Evolutionary conservation across 2,329 filamentous ascomycete genomes (phyloP).

Genomic region (Trichophyton rubrum): DNA sequence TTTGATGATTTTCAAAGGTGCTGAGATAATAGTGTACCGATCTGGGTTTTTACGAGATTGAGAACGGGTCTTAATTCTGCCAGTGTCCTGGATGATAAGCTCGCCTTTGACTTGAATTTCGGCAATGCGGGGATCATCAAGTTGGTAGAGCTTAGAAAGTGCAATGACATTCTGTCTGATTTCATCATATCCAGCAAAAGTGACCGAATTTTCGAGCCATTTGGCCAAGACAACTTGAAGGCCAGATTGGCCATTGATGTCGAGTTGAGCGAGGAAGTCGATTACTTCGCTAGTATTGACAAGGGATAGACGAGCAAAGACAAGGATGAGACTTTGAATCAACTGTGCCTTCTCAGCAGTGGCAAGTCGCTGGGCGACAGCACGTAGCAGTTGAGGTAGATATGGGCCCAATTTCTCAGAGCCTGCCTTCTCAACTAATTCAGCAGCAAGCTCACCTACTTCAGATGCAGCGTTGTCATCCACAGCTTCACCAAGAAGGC

Average conservation of each 20-base stretch:
- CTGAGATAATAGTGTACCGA: slow-evolving; percentile 74
- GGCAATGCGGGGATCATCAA: slow-evolving; percentile 67
- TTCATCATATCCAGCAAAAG: slow-evolving; percentile 95
- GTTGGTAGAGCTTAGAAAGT: slow-evolving; percentile 75
- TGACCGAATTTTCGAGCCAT: slow-evolving; percentile 94
- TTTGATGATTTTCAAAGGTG: slow-evolving; percentile 90
- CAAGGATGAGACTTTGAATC: slow-evolving; percentile 89
- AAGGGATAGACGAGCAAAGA: slow-evolving; percentile 82
- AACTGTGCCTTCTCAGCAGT: slow-evolving; percentile 76
- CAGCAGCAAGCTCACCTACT: slow-evolving; percentile 84
- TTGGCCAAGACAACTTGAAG: slow-evolving; percentile 80
- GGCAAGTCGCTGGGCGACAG: slow-evolving; percentile 72
- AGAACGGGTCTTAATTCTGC: slow-evolving; percentile 86
- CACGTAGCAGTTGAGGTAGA: slow-evolving; percentile 73
- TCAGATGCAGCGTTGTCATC: slow-evolving; percentile 92
- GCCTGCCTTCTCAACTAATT: slow-evolving; percentile 90
- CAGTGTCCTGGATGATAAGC: slow-evolving; percentile 64
- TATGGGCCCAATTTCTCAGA: slow-evolving; percentile 83
- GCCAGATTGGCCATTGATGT: slow-evolving; percentile 64
- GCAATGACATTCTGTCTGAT: slow-evolving; percentile 95
- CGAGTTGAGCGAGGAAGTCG: slow-evolving; percentile 74
- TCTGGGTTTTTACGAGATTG: slow-evolving; percentile 81
- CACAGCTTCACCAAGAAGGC: slow-evolving; percentile 68
- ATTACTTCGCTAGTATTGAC: slow-evolving; percentile 79
- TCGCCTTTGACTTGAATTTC: slow-evolving; percentile 85